Conservation (phyloP, 2,329 filamentous ascomycete genomes). For the Ustulina deusta region DNA sequence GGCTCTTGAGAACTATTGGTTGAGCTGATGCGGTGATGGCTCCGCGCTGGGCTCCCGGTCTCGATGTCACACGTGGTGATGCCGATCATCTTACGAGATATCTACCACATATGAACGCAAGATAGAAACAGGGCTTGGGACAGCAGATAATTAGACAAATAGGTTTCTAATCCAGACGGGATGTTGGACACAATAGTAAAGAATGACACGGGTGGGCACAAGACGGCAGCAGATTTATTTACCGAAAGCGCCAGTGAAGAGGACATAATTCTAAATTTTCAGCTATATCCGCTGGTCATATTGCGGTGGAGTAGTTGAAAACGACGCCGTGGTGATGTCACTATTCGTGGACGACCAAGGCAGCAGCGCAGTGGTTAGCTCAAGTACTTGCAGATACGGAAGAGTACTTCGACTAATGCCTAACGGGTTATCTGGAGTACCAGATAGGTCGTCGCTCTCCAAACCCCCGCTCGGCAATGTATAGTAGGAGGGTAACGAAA, state of each 20-base stretch:
- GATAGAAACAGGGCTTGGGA: not conserved
- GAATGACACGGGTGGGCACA: not conserved
- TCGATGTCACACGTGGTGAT: constrained; percentile 1
- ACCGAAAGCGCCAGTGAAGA: no score
- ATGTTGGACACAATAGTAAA: not conserved
- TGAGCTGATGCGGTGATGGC: not conserved
- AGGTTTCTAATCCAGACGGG: no score
- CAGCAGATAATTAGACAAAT: not conserved
- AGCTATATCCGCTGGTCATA: no score
- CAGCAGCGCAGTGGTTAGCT: no score
- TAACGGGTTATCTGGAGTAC: no score
- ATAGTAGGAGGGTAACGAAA: no score
- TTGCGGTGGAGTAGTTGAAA: no score
- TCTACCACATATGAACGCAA: constrained; percentile 20
- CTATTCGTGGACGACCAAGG: no score
- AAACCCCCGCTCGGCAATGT: not conserved
- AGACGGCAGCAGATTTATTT: not conserved
- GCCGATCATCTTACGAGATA: constrained; percentile 11
- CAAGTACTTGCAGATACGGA: no score
- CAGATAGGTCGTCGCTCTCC: not conserved
- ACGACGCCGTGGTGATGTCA: no score
- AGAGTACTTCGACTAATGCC: not conserved
- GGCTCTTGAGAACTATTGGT: constrained; percentile 9
- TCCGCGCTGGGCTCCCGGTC: constrained; percentile 4
- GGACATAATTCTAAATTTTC: no score